Evolutionary conservation across 2,329 filamentous ascomycete species (phyloP).

Genomic region (Helminthosporium solani): DNA sequence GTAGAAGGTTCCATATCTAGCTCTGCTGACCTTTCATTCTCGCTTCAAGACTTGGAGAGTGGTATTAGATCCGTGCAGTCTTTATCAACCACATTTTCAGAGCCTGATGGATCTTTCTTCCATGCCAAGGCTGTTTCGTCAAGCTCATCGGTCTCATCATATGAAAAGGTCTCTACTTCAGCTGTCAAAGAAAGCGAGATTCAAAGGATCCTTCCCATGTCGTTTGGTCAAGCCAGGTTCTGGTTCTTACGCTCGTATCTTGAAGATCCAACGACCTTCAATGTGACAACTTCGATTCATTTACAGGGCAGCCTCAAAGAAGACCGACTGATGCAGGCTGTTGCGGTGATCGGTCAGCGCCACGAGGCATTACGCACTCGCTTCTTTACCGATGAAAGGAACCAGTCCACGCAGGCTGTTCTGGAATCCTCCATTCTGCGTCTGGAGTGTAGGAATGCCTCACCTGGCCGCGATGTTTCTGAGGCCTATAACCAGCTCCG

Average conservation of each 20-base stretch:
- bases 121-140: too few relatives aligned
- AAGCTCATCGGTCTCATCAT: too few relatives aligned
- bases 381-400: conserved; percentile 24
- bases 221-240: conserved; percentile 46
- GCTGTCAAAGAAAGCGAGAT: too few relatives aligned
- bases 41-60: too few relatives aligned
- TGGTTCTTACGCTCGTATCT: conserved; percentile 43
- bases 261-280: conserved; percentile 45
- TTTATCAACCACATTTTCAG: too few relatives aligned
- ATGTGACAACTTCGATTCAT: conserved; percentile 38
- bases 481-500: conserved; percentile 24
- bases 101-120: too few relatives aligned
- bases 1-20: too few relatives aligned
- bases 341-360: conserved; percentile 27
- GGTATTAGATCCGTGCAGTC: too few relatives aligned
- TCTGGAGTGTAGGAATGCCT: conserved; percentile 25
- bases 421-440: conserved; percentile 3
- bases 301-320: conserved; percentile 39
- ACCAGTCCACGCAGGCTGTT: conserved; percentile 20
- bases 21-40: too few relatives aligned
- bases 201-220: too few relatives aligned
- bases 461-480: conserved; percentile 1
- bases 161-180: too few relatives aligned
- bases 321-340: conserved; percentile 34
- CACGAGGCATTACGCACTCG: conserved; percentile 42